Conservation (phyloP, 78 protist species). For the Mastigamoeba balamuthi region DNA sequence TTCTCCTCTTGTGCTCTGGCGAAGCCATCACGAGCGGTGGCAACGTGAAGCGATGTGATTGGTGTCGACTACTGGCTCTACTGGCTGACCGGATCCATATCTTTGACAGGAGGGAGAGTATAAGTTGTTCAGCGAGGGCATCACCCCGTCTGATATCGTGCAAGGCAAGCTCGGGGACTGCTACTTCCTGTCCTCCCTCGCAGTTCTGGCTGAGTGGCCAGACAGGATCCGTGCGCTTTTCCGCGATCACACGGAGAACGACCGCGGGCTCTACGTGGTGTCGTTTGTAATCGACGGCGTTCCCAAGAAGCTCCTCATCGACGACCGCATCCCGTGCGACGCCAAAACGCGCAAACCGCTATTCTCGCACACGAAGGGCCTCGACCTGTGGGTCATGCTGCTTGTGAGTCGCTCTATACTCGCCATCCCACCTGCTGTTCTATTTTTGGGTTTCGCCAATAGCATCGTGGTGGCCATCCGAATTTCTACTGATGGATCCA, state of each 20-base stretch:
- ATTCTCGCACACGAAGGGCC: neutral
- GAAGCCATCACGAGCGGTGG: no score
- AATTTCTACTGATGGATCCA: no score
- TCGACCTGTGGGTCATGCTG: neutral
- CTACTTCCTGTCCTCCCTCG: constrained; percentile 31
- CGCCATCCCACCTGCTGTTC: no score
- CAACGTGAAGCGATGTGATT: no score
- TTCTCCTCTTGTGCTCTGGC: no score
- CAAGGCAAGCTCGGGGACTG: constrained; percentile 62
- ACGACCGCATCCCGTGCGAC: constrained; percentile 4
- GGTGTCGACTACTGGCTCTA: no score
- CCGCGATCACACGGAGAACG: neutral
- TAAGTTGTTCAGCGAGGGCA: neutral
- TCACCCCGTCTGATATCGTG: neutral
- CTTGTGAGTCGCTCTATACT: no score
- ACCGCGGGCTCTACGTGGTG: constrained; percentile 13
- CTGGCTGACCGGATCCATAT: no score
- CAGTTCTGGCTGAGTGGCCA: constrained; percentile 4
- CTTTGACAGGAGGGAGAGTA: neutral
- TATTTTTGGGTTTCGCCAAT: no score
- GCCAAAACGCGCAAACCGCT: neutral
- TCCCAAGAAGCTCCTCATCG: neutral
- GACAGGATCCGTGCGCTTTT: neutral
- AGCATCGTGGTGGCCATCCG: no score
- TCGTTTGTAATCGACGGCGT: neutral